Evolutionary conservation across 306 rosid species (phyloP).

Genomic region (Acacia crassicarpa): DNA sequence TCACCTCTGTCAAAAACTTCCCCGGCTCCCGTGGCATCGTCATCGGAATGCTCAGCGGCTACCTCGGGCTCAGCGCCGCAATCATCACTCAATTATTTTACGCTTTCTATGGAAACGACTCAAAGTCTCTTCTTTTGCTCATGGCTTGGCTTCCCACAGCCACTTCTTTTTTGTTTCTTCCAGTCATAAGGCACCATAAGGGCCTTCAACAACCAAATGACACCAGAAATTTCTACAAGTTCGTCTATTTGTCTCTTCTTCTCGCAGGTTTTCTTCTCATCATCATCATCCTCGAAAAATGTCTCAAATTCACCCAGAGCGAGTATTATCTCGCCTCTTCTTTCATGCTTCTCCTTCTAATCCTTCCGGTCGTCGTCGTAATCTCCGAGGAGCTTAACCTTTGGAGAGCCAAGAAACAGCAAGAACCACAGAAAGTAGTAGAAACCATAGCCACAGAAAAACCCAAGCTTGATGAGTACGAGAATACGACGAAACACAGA

Average conservation of each 20-base stretch:
- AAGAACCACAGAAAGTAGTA: not conserved
- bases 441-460: slow-evolving; percentile 23
- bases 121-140: slow-evolving; percentile 52
- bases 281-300: slow-evolving; percentile 48
- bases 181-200: slow-evolving; percentile 40
- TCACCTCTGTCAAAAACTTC: slow-evolving; percentile 46
- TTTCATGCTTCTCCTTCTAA: slow-evolving; percentile 44
- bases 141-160: slow-evolving; percentile 77
- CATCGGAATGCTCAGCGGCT: slow-evolving; percentile 38
- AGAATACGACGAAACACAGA: not conserved
- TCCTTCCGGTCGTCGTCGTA: slow-evolving; percentile 52
- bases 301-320: slow-evolving; percentile 29
- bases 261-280: slow-evolving; percentile 60
- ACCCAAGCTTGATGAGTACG: not conserved
- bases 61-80: slow-evolving; percentile 40
- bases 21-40: slow-evolving; percentile 46
- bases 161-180: slow-evolving; percentile 42
- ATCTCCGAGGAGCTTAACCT: slow-evolving; percentile 44
- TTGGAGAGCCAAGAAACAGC: slow-evolving; percentile 29
- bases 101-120: slow-evolving; percentile 54
- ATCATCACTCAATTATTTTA: slow-evolving; percentile 46
- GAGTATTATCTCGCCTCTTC: slow-evolving; percentile 42
- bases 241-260: slow-evolving; percentile 52
- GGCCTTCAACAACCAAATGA: slow-evolving; percentile 41
- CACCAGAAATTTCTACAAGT: slow-evolving; percentile 52